Evolutionary conservation across 129 eudicot species (phyloP).

Genomic region (Flaveria ramosissima): DNA sequence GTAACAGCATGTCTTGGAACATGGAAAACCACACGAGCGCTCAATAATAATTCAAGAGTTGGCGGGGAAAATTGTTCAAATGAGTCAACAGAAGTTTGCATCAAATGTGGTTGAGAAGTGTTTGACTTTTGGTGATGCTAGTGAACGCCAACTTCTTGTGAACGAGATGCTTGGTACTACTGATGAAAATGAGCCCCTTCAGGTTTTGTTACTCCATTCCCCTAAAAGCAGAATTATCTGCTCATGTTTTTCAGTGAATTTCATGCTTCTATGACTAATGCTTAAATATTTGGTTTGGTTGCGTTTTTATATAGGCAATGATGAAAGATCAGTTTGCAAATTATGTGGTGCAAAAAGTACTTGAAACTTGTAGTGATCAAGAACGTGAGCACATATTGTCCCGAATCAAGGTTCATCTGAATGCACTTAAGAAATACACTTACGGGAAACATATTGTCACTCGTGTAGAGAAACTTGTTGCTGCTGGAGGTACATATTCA

Average conservation of each 20-base stretch:
- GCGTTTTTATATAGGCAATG: conserved; percentile 66
- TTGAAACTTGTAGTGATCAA: conserved; percentile 96
- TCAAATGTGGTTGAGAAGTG: conserved; percentile 92
- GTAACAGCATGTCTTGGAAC: conserved; percentile 81
- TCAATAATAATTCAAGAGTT: conserved; percentile 70
- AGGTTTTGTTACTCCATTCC: conserved; percentile 43
- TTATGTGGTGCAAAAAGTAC: conserved; percentile 95
- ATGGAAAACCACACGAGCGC: conserved; percentile 81
- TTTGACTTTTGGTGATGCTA: conserved; percentile 70
- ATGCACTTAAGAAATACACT: conserved; percentile 94
- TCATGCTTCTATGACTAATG: neutral
- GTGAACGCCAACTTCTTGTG: conserved; percentile 70
- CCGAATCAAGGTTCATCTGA: conserved; percentile 88
- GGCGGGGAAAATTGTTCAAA: conserved; percentile 87
- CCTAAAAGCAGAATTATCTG: neutral
- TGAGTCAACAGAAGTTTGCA: conserved; percentile 95
- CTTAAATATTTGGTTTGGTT: conserved; percentile 6
- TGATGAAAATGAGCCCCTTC: conserved; percentile 92
- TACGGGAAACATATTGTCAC: conserved; percentile 97
- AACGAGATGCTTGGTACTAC: conserved; percentile 83
- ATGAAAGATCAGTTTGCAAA: conserved; percentile 98
- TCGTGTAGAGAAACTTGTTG: conserved; percentile 95
- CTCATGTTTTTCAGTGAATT: neutral
- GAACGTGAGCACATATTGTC: conserved; percentile 83
- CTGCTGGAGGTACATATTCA: conserved; percentile 75